A percentile compares a stretch with the other conserved stretches of the same genome.
Conservation (phyloP, 108 stramenopile species). For the Skeletonema grethae region DNA sequence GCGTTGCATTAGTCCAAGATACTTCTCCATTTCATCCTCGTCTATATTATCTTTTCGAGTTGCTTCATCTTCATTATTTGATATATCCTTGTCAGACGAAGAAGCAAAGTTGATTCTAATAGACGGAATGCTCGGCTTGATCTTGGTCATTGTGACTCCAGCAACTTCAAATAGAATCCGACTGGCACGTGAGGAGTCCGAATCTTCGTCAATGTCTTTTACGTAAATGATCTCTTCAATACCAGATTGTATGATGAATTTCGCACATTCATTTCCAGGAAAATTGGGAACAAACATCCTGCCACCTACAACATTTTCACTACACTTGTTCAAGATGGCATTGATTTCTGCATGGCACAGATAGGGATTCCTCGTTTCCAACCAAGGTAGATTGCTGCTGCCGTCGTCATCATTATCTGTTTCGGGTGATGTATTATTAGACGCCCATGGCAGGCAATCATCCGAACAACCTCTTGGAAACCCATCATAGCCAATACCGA, state of each 20-base stretch:
- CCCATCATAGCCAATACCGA: constrained; percentile 97
- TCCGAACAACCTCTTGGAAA: constrained; percentile 94
- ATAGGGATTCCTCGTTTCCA: constrained; percentile 92
- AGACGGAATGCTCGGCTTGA: constrained; percentile 24
- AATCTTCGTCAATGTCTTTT: constrained; percentile 54
- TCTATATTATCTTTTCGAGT: background rate
- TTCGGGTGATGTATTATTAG: constrained; percentile 10
- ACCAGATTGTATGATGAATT: constrained; percentile 95
- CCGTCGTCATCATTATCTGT: constrained; percentile 4
- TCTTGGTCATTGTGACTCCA: constrained; percentile 63
- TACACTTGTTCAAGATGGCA: constrained; percentile 85
- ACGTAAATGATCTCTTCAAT: constrained; percentile 89
- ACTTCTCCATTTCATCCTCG: constrained; percentile 45
- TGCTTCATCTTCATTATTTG: background rate
- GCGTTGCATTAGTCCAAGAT: constrained; percentile 40
- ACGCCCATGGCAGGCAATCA: constrained; percentile 87
- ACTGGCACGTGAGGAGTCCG: constrained; percentile 70
- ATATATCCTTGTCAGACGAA: background rate
- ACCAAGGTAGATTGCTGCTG: constrained; percentile 26
- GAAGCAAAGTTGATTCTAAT: constrained; percentile 32
- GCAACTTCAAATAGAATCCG: constrained; percentile 86
- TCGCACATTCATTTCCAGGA: constrained; percentile 95
- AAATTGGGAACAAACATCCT: constrained; percentile 91
- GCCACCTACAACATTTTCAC: constrained; percentile 58
- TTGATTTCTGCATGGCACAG: constrained; percentile 90